These are phyloP conservation scores for Tricholoma saponaceum DNA, from an alignment of 768 basidiomycete genomes.

Conservation along the genomic window DNA sequence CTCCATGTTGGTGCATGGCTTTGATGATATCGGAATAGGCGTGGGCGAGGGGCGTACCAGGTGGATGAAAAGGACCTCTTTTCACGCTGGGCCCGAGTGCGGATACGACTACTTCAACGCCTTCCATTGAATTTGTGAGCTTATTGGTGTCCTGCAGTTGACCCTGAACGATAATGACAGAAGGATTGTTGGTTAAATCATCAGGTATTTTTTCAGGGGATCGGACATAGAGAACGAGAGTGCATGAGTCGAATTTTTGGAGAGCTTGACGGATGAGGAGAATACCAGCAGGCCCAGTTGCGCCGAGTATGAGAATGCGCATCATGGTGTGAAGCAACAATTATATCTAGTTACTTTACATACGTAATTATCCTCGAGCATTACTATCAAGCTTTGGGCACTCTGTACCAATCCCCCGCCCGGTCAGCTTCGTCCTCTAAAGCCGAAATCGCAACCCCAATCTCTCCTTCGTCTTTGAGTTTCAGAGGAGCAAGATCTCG, in stretches of 20 bases:
- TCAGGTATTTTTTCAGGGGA: conserved; percentile 60
- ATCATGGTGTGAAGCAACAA: conserved; percentile 4
- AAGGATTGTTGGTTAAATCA: conserved; percentile 38
- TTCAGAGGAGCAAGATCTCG: conserved; percentile 46
- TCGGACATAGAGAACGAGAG: conserved; percentile 59
- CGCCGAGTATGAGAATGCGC: conserved; percentile 66
- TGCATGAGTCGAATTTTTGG: conserved; percentile 28
- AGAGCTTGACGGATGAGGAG: conserved; percentile 56
- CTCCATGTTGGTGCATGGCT: conserved; percentile 45
- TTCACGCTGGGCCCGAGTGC: conserved; percentile 51
- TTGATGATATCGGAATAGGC: conserved; percentile 55
- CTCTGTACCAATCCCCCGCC: conserved; percentile 38
- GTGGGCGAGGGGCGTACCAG: conserved; percentile 55
- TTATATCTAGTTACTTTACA: background rate
- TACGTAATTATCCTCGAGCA: no score
- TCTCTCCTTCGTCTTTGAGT: conserved; percentile 37
- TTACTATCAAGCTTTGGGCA: conserved; percentile 17
- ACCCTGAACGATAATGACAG: conserved; percentile 50
- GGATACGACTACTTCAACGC: conserved; percentile 60
- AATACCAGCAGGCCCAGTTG: conserved; percentile 59
- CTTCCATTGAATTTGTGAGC: conserved; percentile 49
- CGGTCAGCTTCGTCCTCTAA: conserved; percentile 41
- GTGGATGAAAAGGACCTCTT: conserved; percentile 34
- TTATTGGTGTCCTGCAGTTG: conserved; percentile 47
- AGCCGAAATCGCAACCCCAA: conserved; percentile 42